Conservation (phyloP, 306 rosid species). For the Trichosanthes cucumerina region DNA sequence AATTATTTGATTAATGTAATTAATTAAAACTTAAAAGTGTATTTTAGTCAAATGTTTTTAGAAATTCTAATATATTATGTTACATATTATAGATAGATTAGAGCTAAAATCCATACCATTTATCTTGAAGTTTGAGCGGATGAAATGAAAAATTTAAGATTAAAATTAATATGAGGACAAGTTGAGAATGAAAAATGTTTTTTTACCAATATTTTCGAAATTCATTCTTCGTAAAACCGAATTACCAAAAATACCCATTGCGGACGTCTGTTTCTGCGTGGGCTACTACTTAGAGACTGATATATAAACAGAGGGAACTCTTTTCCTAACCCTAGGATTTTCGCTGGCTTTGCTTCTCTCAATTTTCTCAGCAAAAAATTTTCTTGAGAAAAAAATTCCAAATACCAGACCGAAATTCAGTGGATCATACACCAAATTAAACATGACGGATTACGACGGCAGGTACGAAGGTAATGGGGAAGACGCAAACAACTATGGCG, state of each 20-base stretch:
- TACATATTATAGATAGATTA: too few relatives aligned
- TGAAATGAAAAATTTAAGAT: too few relatives aligned
- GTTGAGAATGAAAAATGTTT: too few relatives aligned
- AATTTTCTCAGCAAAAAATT: neutral
- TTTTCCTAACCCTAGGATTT: slow-evolving; percentile 4
- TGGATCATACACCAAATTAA: neutral
- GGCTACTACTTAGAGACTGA: neutral
- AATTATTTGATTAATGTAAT: too few relatives aligned
- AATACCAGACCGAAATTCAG: neutral
- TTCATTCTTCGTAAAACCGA: neutral
- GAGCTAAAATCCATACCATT: too few relatives aligned
- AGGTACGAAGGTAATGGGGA: slow-evolving; percentile 67
- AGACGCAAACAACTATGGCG: slow-evolving; percentile 32
- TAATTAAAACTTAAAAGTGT: too few relatives aligned
- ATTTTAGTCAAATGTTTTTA: too few relatives aligned
- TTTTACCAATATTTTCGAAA: too few relatives aligned
- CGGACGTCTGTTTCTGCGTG: neutral
- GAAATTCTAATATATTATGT: too few relatives aligned
- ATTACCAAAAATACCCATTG: slow-evolving; percentile 5
- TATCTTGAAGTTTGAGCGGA: too few relatives aligned
- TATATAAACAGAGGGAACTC: neutral
- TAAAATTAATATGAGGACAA: too few relatives aligned
- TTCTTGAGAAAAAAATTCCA: neutral
- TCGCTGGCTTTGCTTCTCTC: neutral
- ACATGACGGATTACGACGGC: slow-evolving; percentile 74